phyloP scores from a whole-genome alignment of 768 basidiomycete species.

The Harrya chromipes region DNA sequence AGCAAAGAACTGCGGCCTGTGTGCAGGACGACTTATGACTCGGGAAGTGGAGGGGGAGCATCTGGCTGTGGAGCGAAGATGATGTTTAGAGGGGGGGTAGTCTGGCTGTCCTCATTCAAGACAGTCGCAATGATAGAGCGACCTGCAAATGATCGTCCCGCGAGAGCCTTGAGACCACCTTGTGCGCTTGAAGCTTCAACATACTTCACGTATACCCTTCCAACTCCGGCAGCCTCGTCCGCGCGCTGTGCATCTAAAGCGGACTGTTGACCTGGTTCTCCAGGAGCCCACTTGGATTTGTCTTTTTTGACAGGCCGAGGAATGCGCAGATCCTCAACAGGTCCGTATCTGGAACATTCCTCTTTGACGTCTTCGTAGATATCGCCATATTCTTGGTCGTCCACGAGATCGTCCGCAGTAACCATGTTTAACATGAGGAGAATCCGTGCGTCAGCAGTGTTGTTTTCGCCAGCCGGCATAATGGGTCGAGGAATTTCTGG shows the following conservation, averaged over 20 bases:
- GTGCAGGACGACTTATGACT: slow-evolving; percentile 17
- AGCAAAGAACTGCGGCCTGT: slow-evolving; percentile 3
- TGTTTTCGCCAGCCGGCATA: slow-evolving; percentile 76
- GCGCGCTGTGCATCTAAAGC: slow-evolving; percentile 64
- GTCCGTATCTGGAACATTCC: slow-evolving; percentile 79
- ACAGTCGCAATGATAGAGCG: slow-evolving; percentile 85
- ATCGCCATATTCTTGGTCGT: slow-evolving; percentile 92
- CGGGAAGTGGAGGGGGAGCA: slow-evolving; percentile 73
- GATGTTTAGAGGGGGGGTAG: slow-evolving; percentile 75
- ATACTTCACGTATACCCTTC: slow-evolving; percentile 94
- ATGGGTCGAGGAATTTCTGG: slow-evolving; percentile 84
- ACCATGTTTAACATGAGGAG: slow-evolving; percentile 99
- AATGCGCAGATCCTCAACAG: slow-evolving; percentile 81
- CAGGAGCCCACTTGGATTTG: slow-evolving; percentile 71
- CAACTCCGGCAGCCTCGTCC: slow-evolving; percentile 91
- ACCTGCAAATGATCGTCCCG: slow-evolving; percentile 85
- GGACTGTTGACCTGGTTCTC: slow-evolving; percentile 56
- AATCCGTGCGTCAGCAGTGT: slow-evolving; percentile 66
- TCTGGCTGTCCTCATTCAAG: slow-evolving; percentile 79
- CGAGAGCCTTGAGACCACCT: slow-evolving; percentile 78
- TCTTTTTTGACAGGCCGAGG: slow-evolving; percentile 87
- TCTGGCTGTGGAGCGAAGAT: slow-evolving; percentile 86
- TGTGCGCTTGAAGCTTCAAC: slow-evolving; percentile 55
- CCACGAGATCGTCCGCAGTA: slow-evolving; percentile 82
- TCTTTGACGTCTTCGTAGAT: slow-evolving; percentile 93